phyloP scores from a whole-genome alignment of 371 early-diverging fungal genomes.

The Catenaria anguillulae region DNA sequence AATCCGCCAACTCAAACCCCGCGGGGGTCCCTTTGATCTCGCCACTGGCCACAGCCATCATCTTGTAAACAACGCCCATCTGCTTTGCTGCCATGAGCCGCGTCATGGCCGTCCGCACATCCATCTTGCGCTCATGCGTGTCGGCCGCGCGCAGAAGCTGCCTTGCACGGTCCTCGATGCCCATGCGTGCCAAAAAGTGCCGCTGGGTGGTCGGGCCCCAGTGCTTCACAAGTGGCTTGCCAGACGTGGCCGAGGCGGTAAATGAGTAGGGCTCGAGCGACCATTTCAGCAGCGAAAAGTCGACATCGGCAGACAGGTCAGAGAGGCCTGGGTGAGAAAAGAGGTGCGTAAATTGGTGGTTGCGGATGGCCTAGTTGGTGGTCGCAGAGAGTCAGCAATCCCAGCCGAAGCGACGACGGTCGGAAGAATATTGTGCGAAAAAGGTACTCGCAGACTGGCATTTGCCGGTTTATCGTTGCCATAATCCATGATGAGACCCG shows the following conservation, averaged over 20 bases:
- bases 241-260: background rate
- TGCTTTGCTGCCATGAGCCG: constrained; percentile 51
- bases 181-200: constrained; percentile 61
- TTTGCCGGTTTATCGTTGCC: constrained; percentile 63
- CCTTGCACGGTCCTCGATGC: constrained; percentile 61
- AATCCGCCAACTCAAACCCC: background rate
- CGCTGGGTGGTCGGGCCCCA: constrained; percentile 76
- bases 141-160: constrained; percentile 48
- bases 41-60: constrained; percentile 26
- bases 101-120: background rate
- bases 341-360: constrained; percentile 63
- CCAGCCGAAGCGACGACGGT: no score
- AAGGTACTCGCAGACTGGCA: constrained; percentile 67
- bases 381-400: no score
- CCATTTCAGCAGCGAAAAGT: constrained; percentile 59
- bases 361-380: constrained; percentile 75
- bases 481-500: constrained; percentile 78
- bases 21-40: background rate
- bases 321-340: constrained; percentile 64
- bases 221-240: constrained; percentile 11
- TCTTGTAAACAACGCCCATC: constrained; percentile 71
- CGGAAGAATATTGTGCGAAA: no score
- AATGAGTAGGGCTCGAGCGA: constrained; percentile 36
- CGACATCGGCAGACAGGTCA: constrained; percentile 87
- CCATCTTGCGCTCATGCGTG: constrained; percentile 25